phyloP scores from a whole-genome alignment of 768 basidiomycete genomes.

The Holtermanniella nyarrowii region DNA sequence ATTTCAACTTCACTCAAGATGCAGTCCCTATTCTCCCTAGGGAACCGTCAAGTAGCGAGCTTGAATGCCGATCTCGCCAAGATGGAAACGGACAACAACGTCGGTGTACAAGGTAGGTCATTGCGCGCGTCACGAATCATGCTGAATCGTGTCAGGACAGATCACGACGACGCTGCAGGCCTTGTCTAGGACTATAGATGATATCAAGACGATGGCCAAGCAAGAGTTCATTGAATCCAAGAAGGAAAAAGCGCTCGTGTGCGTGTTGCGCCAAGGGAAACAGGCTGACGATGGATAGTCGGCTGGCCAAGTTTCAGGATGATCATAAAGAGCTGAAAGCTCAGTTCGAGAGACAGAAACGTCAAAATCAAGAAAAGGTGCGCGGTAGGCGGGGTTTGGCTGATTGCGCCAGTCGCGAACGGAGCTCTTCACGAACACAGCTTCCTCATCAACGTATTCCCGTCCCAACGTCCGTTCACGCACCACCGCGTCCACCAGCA shows the following conservation, averaged over 20 bases:
- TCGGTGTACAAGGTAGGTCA: slow-evolving; percentile 68
- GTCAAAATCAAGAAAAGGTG: slow-evolving; percentile 26
- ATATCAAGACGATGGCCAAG: slow-evolving; percentile 93
- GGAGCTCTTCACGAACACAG: slow-evolving; percentile 20
- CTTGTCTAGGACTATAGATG: slow-evolving; percentile 86
- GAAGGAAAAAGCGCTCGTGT: slow-evolving; percentile 92
- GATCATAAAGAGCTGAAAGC: slow-evolving; percentile 73
- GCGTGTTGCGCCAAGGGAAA: slow-evolving; percentile 26
- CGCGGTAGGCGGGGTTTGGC: not conserved
- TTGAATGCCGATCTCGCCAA: slow-evolving; percentile 77
- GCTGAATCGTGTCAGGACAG: slow-evolving; percentile 55
- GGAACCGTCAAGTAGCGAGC: slow-evolving; percentile 80
- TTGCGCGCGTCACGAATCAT: not conserved
- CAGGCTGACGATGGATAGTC: slow-evolving; percentile 46
- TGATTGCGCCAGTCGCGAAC: slow-evolving; percentile 11
- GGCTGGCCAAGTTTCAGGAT: slow-evolving; percentile 78
- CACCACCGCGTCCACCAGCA: slow-evolving; percentile 26
- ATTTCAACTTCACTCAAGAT: no score
- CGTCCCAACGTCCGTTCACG: slow-evolving; percentile 39
- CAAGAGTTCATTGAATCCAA: slow-evolving; percentile 93
- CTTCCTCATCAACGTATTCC: slow-evolving; percentile 24
- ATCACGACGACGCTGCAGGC: slow-evolving; percentile 95
- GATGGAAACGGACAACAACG: slow-evolving; percentile 64
- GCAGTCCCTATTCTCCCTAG: slow-evolving; percentile 92
- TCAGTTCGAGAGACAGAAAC: slow-evolving; percentile 72